Conservation (phyloP, 768 basidiomycete genomes). For the Kondoa malvinella region DNA sequence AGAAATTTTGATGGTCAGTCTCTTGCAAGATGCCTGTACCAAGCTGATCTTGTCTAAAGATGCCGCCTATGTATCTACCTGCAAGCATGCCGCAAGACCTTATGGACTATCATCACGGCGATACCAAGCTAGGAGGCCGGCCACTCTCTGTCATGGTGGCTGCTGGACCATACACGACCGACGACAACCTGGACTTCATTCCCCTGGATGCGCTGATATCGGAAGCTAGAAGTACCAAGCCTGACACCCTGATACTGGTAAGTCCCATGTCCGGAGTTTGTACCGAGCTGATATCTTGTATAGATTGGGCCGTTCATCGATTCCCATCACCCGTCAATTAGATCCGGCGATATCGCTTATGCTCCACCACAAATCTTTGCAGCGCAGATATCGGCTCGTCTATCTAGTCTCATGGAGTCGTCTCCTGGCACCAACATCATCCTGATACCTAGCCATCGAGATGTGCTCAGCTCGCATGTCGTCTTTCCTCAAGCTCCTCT, state of each 20-base stretch:
- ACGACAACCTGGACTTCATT: slow-evolving; percentile 56
- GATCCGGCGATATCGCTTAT: slow-evolving; percentile 52
- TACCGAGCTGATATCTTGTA: background rate
- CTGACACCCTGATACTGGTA: slow-evolving; percentile 64
- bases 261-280: slow-evolving; percentile 14
- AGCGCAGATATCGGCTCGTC: slow-evolving; percentile 42
- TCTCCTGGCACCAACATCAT: slow-evolving; percentile 57
- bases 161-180: slow-evolving; percentile 71
- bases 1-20: slow-evolving; percentile 60
- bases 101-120: slow-evolving; percentile 32
- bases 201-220: slow-evolving; percentile 51
- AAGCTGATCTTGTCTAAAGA: slow-evolving; percentile 33
- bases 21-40: background rate
- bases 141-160: slow-evolving; percentile 54
- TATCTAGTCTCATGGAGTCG: slow-evolving; percentile 43
- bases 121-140: slow-evolving; percentile 34
- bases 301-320: slow-evolving; percentile 91
- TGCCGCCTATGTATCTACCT: slow-evolving; percentile 43
- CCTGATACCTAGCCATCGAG: slow-evolving; percentile 64
- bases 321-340: slow-evolving; percentile 52
- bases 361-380: slow-evolving; percentile 54
- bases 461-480: slow-evolving; percentile 58
- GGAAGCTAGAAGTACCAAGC: slow-evolving; percentile 48
- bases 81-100: slow-evolving; percentile 34
- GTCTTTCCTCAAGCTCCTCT: slow-evolving; percentile 61